A percentile compares a stretch with the other conserved stretches of the same genome.
Evolutionary conservation across 2,329 filamentous ascomycete species (phyloP).

Genomic region (Dothiorella sarmentorum): DNA sequence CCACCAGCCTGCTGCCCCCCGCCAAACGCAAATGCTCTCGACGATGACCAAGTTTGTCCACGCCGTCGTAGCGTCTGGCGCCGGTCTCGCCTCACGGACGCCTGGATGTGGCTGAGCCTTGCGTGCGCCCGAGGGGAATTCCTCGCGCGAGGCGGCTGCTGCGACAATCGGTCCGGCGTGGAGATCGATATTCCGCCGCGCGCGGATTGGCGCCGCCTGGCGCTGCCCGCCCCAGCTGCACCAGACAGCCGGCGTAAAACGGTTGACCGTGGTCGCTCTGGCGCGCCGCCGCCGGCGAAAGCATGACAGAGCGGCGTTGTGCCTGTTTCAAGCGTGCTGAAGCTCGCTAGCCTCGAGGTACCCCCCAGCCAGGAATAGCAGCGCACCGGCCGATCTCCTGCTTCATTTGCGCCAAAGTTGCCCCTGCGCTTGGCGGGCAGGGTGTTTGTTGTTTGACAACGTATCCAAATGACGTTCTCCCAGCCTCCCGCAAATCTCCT

Average conservation of each 20-base stretch:
- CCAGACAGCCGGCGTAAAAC: conserved; percentile 1
- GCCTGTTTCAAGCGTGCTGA: conserved; percentile 14
- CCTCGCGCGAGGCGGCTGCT: conserved; percentile 1
- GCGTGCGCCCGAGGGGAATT: conserved; percentile 7
- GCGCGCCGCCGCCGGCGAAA: not conserved
- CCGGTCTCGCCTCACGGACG: conserved; percentile 7
- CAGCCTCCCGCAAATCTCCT: conserved; percentile 16
- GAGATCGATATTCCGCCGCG: conserved; percentile 5
- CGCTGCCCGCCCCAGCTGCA: not conserved
- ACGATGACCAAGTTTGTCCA: not conserved
- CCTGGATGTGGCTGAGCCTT: conserved; percentile 11
- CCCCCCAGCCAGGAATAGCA: conserved; percentile 7
- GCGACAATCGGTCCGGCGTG: conserved; percentile 4
- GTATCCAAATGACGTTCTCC: conserved; percentile 16
- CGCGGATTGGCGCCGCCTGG: not conserved
- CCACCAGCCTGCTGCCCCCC: conserved; percentile 7
- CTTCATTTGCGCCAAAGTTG: conserved; percentile 15
- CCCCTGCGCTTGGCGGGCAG: conserved; percentile 13
- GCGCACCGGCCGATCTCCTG: conserved; percentile 9
- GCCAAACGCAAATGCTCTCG: not conserved
- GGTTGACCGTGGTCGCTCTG: not conserved
- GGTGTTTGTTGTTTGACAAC: conserved; percentile 14
- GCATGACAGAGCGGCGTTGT: conserved; percentile 9
- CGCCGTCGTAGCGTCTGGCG: not conserved
- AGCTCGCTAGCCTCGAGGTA: conserved; percentile 8